Evolutionary conservation across 2,329 filamentous ascomycete genomes (phyloP).

Genomic region (Exophiala viscosa): DNA sequence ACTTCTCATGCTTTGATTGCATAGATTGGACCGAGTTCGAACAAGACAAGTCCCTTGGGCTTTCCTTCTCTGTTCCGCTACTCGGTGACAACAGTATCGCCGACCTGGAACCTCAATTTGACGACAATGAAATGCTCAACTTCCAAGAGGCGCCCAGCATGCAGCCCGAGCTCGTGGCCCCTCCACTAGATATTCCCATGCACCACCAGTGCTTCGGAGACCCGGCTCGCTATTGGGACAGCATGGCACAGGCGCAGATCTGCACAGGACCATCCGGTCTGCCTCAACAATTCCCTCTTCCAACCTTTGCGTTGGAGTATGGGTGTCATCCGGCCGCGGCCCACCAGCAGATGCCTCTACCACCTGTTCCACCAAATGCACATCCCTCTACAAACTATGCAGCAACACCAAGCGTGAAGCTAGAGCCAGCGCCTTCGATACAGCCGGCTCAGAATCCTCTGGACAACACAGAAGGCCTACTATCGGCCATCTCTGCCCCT

Average conservation of each 20-base stretch:
- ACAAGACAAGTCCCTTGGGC: slow-evolving; percentile 24
- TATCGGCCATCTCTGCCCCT: slow-evolving; percentile 10
- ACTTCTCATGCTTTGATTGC: slow-evolving; percentile 28
- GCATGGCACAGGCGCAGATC: slow-evolving; percentile 12
- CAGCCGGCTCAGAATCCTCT: slow-evolving; percentile 4
- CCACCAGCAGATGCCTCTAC: slow-evolving; percentile 13
- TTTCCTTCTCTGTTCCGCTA: slow-evolving; percentile 21
- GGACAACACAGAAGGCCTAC: slow-evolving; percentile 12
- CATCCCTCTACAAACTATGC: background rate
- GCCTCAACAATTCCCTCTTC: slow-evolving; percentile 15
- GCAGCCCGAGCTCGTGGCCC: slow-evolving; percentile 7
- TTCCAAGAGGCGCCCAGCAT: slow-evolving; percentile 1
- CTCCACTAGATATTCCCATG: slow-evolving; percentile 24
- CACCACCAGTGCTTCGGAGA: slow-evolving; percentile 25
- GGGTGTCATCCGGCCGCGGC: slow-evolving; percentile 24
- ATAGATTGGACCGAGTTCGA: slow-evolving; percentile 27
- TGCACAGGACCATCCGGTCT: slow-evolving; percentile 14
- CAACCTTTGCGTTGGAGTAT: slow-evolving; percentile 18
- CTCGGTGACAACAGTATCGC: slow-evolving; percentile 9
- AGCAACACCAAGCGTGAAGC: background rate
- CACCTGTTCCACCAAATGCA: background rate
- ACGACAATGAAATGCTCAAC: slow-evolving; percentile 6
- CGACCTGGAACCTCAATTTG: slow-evolving; percentile 1
- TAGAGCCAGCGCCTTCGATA: background rate
- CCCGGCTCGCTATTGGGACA: slow-evolving; percentile 17